Evolutionary conservation across 345 rosid species (phyloP), one percentile per base, ranked within the genome.

Genomic region (Aquilaria malaccensis): DNA sequence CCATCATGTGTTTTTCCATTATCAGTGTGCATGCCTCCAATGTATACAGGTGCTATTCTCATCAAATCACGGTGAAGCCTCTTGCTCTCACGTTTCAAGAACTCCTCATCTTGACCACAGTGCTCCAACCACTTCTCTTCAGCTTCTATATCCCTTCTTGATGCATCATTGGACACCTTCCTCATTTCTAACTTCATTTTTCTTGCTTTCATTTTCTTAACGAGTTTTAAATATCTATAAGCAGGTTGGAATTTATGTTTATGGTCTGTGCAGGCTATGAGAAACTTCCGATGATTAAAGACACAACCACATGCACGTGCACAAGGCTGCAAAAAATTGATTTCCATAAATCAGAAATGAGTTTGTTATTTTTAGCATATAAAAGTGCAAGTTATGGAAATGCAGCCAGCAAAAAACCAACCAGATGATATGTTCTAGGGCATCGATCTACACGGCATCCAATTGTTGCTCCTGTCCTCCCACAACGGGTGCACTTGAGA

Each of bases 61-160:
- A 82, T 76, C 57, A 94, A 74, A 84, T 94, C 97, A 61, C 99
- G 80, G 51, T 94, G 86, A 48, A 90, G 90, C 69, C 97, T 90
- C 81, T 83, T 94, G 80, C 92, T 85, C 71, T 94, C 99, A 70
- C 97, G 91, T 82, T 90, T 94, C 75, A 94, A 61, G 72, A 94
- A 94, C 72, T 94, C 99, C 72, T 94, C 99, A 88, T 94, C 99
- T 77, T 90, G 96, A 60, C 99, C 99, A 67, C 97, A 94, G 75
- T 90, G 87, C 70, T 90, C 99, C 77, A 94, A 76, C 99, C 99
- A 94, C 69, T 83, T 94, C 77, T 94, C 99, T 80, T 94, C 99
- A 5, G 92, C 89, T 72, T 94, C 99, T 72, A 86, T 72, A 81
- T 94, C 99, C 80, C 82, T 94, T 51, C 96, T 77, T 80, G 81